Base-by-base conservation (phyloP, 164 flowering plant species). In the Aristolochia californica region DNA sequence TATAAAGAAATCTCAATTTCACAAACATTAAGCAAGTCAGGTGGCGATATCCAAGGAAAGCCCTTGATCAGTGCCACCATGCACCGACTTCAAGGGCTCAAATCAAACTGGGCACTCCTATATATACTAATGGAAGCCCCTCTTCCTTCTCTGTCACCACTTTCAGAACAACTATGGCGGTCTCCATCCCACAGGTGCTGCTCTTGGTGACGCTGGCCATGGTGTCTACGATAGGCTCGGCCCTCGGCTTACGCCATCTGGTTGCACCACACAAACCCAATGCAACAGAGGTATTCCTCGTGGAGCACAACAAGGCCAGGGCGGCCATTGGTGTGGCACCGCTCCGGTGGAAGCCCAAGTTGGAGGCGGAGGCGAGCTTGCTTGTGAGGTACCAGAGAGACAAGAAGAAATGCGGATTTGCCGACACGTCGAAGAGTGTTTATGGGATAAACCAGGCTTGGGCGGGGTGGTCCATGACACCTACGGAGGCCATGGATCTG, bases 381-480 rank as follows among this genome's bases (percentile, higher is more conserved):
- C 61, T 75, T 0, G 85, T 57, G 2, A 61, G 82, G 48, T 78
- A 66, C 72, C 91, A 87, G 60, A 66, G 88, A 15, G 62, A 75
- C 75, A 68, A 73, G 16, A 71, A 63, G 62, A 64, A 60, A 1
- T 87, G 95, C 74, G 50, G 65, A 13, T 84, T 87, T 50, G 88
- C 87, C 0, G 61, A 73, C 30, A 23, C 79, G 62, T 66, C 23
- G 26, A 28, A 56, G 17, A 48, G 65, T 53, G 58, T 67, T 65
- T 85, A 74, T 54, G 91, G 95, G 1, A 84, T 68, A 16, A 87
- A 87, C 72, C 90, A 84, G 70, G 48, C 72, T 25, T 71, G 75
- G 77, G 68, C 66, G 0, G 55, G 78, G 13, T 75, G 82, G 13
- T 16, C 9, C 23, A 68, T 69, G 68, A 60, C 80, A 2, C 87